Percentiles rank a stretch among this genome's conserved stretches.
These are phyloP conservation scores for Leccinum imitatum DNA, from an alignment of 768 basidiomycete species.

Conservation along the genomic window DNA sequence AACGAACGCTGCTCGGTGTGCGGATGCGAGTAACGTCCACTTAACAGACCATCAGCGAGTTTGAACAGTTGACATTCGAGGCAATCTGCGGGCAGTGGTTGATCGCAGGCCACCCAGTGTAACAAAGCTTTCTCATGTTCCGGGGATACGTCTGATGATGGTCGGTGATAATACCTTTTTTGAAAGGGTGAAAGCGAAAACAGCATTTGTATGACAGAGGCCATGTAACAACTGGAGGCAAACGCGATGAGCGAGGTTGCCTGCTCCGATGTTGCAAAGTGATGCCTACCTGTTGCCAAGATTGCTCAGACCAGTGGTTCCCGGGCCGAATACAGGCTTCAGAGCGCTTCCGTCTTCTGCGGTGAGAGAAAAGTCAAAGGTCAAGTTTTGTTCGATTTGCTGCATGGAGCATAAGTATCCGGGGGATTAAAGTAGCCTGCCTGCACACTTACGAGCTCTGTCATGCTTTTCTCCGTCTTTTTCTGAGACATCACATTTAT, in stretches of 20 bases:
- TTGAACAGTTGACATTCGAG: slow-evolving; percentile 96
- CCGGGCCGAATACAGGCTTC: slow-evolving; percentile 85
- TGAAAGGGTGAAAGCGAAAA: slow-evolving; percentile 82
- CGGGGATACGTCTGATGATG: slow-evolving; percentile 11
- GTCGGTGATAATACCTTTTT: slow-evolving; percentile 56
- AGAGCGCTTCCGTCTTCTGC: slow-evolving; percentile 84
- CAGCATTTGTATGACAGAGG: slow-evolving; percentile 83
- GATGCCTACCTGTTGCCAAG: slow-evolving; percentile 78
- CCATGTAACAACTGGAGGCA: slow-evolving; percentile 86
- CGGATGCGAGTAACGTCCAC: slow-evolving; percentile 83
- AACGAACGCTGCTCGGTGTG: slow-evolving; percentile 36
- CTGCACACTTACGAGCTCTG: slow-evolving; percentile 68
- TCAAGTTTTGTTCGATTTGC: slow-evolving; percentile 97
- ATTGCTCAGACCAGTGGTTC: slow-evolving; percentile 86
- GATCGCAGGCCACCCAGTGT: slow-evolving; percentile 65
- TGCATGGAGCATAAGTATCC: slow-evolving; percentile 22
- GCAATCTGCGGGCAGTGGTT: slow-evolving; percentile 74
- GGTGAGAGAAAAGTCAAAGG: slow-evolving; percentile 91
- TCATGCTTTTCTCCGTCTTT: slow-evolving; percentile 97
- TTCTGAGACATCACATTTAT: slow-evolving; percentile 79
- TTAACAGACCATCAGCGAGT: slow-evolving; percentile 87
- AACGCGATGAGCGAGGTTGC: neutral
- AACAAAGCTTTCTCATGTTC: slow-evolving; percentile 33
- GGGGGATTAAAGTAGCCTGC: neutral
- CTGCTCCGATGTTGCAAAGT: neutral